phyloP scores from a whole-genome alignment of 495 filamentous ascomycete species.

The Hypoxylon rickii region DNA sequence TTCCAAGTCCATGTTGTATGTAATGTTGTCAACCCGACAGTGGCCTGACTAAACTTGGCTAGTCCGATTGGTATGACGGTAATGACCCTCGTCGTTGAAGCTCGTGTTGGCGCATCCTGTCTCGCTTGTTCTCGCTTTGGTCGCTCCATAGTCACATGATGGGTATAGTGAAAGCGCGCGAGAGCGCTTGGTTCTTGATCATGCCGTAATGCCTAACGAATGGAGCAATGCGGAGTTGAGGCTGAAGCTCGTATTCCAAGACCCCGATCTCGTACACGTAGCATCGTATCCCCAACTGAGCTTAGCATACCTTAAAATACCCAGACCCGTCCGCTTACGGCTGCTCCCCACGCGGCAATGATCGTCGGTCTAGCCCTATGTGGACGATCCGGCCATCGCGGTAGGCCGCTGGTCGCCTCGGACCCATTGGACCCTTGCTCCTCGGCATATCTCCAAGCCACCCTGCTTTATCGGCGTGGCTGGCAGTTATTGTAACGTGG shows the following conservation, averaged over 20 bases:
- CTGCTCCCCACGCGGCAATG: slow-evolving; percentile 24
- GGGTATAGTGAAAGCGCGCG: neutral
- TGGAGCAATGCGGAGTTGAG: slow-evolving; percentile 19
- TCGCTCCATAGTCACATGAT: slow-evolving; percentile 35
- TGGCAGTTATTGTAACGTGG: slow-evolving; percentile 20
- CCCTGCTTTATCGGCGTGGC: slow-evolving; percentile 9
- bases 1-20: too few species aligned
- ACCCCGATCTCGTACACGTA: slow-evolving; percentile 5
- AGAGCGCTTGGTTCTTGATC: too few species aligned
- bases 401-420: slow-evolving; percentile 8
- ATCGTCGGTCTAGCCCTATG: slow-evolving; percentile 32
- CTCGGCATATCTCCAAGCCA: slow-evolving; percentile 19
- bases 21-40: slow-evolving; percentile 6
- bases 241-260: slow-evolving; percentile 31
- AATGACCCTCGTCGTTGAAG: slow-evolving; percentile 17
- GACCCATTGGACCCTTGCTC: slow-evolving; percentile 2
- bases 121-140: slow-evolving; percentile 8
- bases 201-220: slow-evolving; percentile 1
- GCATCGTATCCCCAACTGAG: slow-evolving; percentile 9
- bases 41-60: slow-evolving; percentile 1
- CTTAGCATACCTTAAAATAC: neutral
- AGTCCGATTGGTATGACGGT: slow-evolving; percentile 8
- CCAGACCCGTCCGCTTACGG: slow-evolving; percentile 18
- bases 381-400: neutral
- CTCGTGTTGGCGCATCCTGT: slow-evolving; percentile 27